These are phyloP conservation scores for Rhodotorula sp. DNA, from an alignment of 1,284 basidiomycete species.

Conservation along the genomic window DNA sequence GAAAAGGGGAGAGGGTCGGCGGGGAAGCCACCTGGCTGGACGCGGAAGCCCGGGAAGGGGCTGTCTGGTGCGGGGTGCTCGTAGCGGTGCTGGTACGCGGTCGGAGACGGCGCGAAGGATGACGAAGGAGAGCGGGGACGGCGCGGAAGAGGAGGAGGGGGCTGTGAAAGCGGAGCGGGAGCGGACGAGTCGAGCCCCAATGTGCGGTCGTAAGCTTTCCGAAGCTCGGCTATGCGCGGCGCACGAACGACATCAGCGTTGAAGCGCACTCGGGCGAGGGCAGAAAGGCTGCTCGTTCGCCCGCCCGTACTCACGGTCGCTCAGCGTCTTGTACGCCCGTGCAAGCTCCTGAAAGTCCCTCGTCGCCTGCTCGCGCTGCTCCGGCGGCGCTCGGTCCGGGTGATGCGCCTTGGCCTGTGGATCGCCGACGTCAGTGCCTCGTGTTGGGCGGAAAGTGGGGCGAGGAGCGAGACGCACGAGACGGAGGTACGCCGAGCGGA, in stretches of 20 bases:
- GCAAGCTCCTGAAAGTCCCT: slow-evolving; percentile 1
- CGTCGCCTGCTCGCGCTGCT: not conserved
- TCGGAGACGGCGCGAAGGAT: not conserved
- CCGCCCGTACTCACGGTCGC: not conserved
- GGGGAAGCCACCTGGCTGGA: slow-evolving; percentile 17
- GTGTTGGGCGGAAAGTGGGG: too few relatives aligned
- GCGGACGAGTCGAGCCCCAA: too few relatives aligned
- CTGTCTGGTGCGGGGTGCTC: not conserved
- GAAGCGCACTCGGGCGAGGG: too few relatives aligned
- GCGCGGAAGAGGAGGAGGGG: too few relatives aligned
- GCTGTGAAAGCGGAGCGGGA: too few relatives aligned
- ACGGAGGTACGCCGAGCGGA: slow-evolving; percentile 3
- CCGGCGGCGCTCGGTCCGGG: slow-evolving; percentile 9
- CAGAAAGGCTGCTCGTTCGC: too few relatives aligned
- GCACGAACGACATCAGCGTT: too few relatives aligned
- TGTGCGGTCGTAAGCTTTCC: too few relatives aligned
- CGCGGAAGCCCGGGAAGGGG: slow-evolving; percentile 6
- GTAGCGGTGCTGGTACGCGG: not conserved
- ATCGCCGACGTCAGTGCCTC: not conserved
- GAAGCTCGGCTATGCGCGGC: not conserved
- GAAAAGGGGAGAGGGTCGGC: too few relatives aligned
- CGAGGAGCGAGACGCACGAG: not conserved
- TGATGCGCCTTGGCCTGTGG: slow-evolving; percentile 12
- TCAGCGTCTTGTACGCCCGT: not conserved
- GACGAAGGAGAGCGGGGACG: not conserved